Evolutionary conservation across 1,139 yeast genomes (phyloP).

Genomic region (Geotrichum carabidarum): DNA sequence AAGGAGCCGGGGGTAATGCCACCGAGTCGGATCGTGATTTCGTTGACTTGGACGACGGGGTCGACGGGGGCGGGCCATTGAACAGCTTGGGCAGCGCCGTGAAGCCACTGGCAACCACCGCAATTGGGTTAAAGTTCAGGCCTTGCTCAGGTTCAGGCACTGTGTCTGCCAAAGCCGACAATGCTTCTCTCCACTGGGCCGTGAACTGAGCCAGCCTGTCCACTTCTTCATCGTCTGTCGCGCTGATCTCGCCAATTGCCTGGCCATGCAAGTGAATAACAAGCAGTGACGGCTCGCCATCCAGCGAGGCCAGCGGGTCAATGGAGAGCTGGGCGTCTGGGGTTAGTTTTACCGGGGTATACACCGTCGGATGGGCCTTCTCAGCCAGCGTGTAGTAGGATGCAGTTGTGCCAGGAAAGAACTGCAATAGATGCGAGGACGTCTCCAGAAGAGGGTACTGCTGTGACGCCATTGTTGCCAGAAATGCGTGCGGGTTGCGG

Average conservation of each 20-base stretch:
- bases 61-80: neutral
- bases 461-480: too few relatives aligned
- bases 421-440: conserved; percentile 16
- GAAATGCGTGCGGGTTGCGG: too few relatives aligned
- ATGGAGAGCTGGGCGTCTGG: conserved; percentile 6
- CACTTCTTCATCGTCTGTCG: neutral
- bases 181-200: conserved; percentile 20
- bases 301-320: conserved; percentile 1
- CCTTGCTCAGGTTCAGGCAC: neutral
- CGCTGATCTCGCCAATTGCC: conserved; percentile 14
- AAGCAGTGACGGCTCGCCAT: neutral
- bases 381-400: conserved; percentile 16
- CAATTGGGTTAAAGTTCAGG: neutral
- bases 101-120: neutral
- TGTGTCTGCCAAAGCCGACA: neutral
- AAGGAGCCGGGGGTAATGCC: neutral
- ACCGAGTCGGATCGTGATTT: neutral
- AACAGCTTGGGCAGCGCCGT: conserved; percentile 10
- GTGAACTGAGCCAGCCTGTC: conserved; percentile 11
- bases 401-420: conserved; percentile 6
- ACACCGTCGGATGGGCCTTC: conserved; percentile 8
- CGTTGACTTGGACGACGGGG: neutral
- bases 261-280: conserved; percentile 1
- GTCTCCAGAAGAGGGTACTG: conserved; percentile 11
- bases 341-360: conserved; percentile 12